phyloP scores from a whole-genome alignment of 257 asterid genomes.

The Fraxinus pennsylvanica region DNA sequence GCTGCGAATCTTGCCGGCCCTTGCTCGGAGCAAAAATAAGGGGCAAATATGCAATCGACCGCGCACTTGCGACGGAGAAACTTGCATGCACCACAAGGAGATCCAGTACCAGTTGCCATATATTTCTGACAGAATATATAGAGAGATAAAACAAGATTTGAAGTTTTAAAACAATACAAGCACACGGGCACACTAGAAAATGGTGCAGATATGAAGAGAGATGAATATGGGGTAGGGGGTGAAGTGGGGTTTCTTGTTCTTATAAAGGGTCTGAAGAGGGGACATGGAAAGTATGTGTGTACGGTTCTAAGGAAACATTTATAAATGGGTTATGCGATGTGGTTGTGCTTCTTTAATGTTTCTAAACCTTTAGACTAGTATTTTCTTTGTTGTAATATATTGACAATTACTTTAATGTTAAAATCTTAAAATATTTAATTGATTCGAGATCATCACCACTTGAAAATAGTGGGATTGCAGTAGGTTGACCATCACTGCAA shows the following conservation, averaged over 20 bases:
- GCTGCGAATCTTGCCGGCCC: constrained; percentile 88
- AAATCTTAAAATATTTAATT: background rate
- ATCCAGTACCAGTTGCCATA: constrained; percentile 53
- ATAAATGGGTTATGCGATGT: constrained; percentile 64
- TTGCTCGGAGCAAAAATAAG: constrained; percentile 82
- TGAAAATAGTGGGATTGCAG: background rate
- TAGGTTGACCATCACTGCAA: background rate
- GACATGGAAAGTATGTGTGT: constrained; percentile 61
- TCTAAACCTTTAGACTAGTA: background rate
- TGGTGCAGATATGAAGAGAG: constrained; percentile 34
- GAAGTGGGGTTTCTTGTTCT: constrained; percentile 25
- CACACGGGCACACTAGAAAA: constrained; percentile 73
- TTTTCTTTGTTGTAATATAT: background rate
- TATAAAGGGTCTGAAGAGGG: constrained; percentile 43
- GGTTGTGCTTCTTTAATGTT: constrained; percentile 19
- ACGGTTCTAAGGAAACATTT: constrained; percentile 70
- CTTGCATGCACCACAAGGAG: constrained; percentile 99
- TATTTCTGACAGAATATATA: background rate
- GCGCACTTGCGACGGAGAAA: constrained; percentile 84
- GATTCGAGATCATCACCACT: background rate
- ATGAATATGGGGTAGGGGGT: background rate
- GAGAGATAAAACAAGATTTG: background rate
- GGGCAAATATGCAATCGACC: constrained; percentile 75
- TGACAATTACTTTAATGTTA: background rate
- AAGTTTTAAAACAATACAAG: constrained; percentile 2